These are phyloP conservation scores for Hysterangium stoloniferum DNA, from an alignment of 768 basidiomycete species.

Conservation along the genomic window DNA sequence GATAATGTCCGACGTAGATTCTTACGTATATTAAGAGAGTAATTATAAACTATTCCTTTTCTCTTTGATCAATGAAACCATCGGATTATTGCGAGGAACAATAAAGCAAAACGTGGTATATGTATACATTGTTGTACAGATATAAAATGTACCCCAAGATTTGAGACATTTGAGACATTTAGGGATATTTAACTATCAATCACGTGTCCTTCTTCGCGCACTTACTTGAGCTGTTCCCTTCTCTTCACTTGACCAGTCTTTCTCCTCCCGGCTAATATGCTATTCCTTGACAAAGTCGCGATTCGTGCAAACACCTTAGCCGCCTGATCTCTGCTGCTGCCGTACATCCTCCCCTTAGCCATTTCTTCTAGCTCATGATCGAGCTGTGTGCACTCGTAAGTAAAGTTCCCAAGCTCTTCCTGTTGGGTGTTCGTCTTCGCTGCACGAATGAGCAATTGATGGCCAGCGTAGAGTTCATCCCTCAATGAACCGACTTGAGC, in stretches of 20 bases:
- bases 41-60: no score
- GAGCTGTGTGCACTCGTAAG: not conserved
- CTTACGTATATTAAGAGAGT: not conserved
- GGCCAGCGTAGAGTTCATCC: conserved; percentile 1
- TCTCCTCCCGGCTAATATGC: not conserved
- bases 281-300: not conserved
- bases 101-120: no score
- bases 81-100: no score
- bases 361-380: not conserved
- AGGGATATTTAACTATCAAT: no score
- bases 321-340: not conserved
- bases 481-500: not conserved
- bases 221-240: not conserved
- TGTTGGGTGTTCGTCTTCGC: not conserved
- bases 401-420: not conserved
- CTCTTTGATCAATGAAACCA: no score
- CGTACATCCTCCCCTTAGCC: not conserved
- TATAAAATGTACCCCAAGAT: no score
- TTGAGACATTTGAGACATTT: no score
- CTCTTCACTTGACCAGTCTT: not conserved
- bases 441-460: conserved; percentile 6
- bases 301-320: not conserved
- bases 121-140: no score
- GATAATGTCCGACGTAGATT: not conserved
- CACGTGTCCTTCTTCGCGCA: no score